Percentiles rank a stretch among this genome's conserved stretches.
phyloP scores from a whole-genome alignment of 768 basidiomycete species.

The Xanthoconium purpureum region DNA sequence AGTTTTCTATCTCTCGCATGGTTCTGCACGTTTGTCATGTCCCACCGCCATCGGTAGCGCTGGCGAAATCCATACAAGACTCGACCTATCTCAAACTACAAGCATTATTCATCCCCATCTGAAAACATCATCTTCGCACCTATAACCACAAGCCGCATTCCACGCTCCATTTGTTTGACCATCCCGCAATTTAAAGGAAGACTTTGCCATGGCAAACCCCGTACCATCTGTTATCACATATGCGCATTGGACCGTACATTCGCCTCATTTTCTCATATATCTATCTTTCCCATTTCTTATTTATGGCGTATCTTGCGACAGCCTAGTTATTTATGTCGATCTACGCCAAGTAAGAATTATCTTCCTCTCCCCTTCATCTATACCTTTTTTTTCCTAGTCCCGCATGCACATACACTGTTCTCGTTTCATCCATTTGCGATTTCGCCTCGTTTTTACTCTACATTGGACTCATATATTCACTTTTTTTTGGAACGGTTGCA shows the following conservation, averaged over 20 bases:
- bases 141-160: conserved; percentile 24
- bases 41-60: conserved; percentile 12
- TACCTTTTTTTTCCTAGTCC: not conserved
- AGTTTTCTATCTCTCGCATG: conserved; percentile 11
- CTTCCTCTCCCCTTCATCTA: not conserved
- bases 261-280: conserved; percentile 21
- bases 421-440: not conserved
- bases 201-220: conserved; percentile 10
- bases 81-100: conserved; percentile 6
- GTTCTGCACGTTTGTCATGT: conserved; percentile 16
- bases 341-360: conserved; percentile 22
- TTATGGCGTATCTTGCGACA: conserved; percentile 32
- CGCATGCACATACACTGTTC: conserved; percentile 5
- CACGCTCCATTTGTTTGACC: conserved; percentile 33
- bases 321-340: conserved; percentile 30
- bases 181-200: conserved; percentile 17
- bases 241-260: conserved; percentile 31
- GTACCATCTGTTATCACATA: conserved; percentile 26
- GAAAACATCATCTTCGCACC: conserved; percentile 18
- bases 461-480: conserved; percentile 18
- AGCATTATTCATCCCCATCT: conserved; percentile 20
- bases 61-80: conserved; percentile 11
- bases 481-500: conserved; percentile 19
- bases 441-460: conserved; percentile 1
- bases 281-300: conserved; percentile 17